A percentile compares a stretch with the other conserved stretches of the same genome.
These are phyloP conservation scores for Calycina marina DNA, from an alignment of 2,329 filamentous ascomycete genomes.

Conservation along the genomic window DNA sequence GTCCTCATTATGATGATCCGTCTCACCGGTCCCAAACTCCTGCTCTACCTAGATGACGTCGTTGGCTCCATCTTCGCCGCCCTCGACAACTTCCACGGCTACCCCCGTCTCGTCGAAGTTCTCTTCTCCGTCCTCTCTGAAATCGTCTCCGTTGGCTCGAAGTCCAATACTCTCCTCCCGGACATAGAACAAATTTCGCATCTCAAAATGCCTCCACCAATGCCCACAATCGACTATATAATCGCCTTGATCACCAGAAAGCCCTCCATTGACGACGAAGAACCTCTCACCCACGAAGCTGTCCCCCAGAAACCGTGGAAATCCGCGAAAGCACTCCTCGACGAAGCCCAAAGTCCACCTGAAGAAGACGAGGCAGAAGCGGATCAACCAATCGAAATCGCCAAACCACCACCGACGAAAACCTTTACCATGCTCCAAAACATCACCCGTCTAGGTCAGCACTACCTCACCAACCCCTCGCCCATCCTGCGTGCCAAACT, in stretches of 20 bases:
- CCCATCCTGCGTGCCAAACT: conserved; percentile 65
- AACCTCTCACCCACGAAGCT: conserved; percentile 12
- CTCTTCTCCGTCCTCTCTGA: conserved; percentile 73
- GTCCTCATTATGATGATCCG: conserved; percentile 91
- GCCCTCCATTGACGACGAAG: conserved; percentile 27
- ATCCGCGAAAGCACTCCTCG: conserved; percentile 24
- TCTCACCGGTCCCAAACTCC: conserved; percentile 63
- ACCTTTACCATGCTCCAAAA: conserved; percentile 70
- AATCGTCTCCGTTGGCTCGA: conserved; percentile 69
- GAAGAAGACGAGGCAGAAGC: conserved; percentile 24
- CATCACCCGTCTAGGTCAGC: conserved; percentile 72
- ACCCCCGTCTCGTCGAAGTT: conserved; percentile 69
- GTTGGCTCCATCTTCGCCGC: conserved; percentile 84
- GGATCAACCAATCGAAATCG: conserved; percentile 29
- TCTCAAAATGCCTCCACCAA: conserved; percentile 28
- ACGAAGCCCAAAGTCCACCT: conserved; percentile 15
- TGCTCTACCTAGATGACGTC: conserved; percentile 85
- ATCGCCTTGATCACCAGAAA: neutral
- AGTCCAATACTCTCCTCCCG: conserved; percentile 30
- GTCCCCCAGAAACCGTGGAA: conserved; percentile 23
- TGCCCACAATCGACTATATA: conserved; percentile 26
- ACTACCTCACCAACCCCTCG: conserved; percentile 78
- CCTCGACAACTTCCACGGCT: conserved; percentile 90
- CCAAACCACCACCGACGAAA: conserved; percentile 53
- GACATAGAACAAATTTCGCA: conserved; percentile 20